Conservation (phyloP, 352 stramenopile genomes). For the Aphanomyces euteiches region DNA sequence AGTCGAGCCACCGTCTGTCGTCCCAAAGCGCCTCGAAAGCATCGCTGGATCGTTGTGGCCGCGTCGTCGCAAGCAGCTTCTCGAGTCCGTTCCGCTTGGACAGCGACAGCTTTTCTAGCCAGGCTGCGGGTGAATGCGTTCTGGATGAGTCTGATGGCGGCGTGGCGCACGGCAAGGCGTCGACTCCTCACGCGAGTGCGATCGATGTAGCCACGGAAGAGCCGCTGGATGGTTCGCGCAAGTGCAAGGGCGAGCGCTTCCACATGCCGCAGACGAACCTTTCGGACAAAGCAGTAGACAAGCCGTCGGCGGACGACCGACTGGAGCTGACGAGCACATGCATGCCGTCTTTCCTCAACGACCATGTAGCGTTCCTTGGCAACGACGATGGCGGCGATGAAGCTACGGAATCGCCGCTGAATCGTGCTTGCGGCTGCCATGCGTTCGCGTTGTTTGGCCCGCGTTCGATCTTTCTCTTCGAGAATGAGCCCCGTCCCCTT, state of each 20-base stretch:
- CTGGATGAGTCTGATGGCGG: conserved; percentile 45
- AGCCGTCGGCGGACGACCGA: conserved; percentile 38
- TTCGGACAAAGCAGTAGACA: conserved; percentile 32
- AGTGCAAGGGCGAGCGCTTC: conserved; percentile 38
- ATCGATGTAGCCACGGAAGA: conserved; percentile 51
- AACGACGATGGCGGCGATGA: conserved; percentile 34
- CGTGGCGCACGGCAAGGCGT: conserved; percentile 34
- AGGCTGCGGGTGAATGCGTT: conserved; percentile 38
- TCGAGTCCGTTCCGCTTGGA: conserved; percentile 17
- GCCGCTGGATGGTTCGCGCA: conserved; percentile 31
- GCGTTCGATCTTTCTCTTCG: conserved; percentile 51
- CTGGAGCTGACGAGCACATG: conserved; percentile 39
- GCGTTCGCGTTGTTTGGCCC: conserved; percentile 33
- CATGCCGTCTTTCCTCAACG: conserved; percentile 32
- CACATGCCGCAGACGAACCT: conserved; percentile 32
- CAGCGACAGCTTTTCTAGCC: conserved; percentile 36
- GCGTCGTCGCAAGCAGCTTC: conserved; percentile 33
- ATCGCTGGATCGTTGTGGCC: conserved; percentile 43
- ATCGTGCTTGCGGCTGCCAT: conserved; percentile 37
- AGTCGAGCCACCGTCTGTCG: conserved; percentile 37
- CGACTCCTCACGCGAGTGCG: conserved; percentile 45
- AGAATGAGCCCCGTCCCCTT: conserved; percentile 60
- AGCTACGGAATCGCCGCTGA: conserved; percentile 41
- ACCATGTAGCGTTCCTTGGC: conserved; percentile 39
- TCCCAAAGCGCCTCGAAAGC: conserved; percentile 39